Base-by-base conservation (phyloP, 2,329 filamentous ascomycete genomes). In the Nothophaeocryptopus gaeumannii region DNA sequence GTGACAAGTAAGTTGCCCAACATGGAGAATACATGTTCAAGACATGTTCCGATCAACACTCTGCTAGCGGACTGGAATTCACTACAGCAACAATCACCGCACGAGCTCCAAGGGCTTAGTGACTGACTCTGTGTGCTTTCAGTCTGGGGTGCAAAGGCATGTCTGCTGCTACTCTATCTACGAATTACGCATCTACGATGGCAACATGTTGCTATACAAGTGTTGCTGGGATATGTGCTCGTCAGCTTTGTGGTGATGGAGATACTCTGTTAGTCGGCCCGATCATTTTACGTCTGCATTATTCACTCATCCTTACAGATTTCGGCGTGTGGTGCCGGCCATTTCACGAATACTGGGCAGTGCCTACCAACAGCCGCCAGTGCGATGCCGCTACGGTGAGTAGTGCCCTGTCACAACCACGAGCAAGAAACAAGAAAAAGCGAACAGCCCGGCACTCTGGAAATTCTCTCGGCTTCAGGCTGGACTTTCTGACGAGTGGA, bases 301-400 rank as follows among this genome's bases (percentile, higher is more conserved):
- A 26, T 26, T 26, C 20, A 26, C 20, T 26, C 20, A 26, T 26
- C 20, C 4, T 4, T 7, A 3, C 20, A 26, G 20, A 72, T 47
- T 65, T 71, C 32, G 68, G 57, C 5, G 67, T 70, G 2, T 72
- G 70, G 70, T 72, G 70, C 45, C 55, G 64, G 8, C 70, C 70
- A 1, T 71, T 72, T 40, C 42, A 47, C 36, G 56, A 69, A 30
- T 71, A 71, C 48, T 72, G 69, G 69, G 62, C 59, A 3, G 61
- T 65, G 1, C 62, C 62, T 1, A 61, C 56, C 15, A 41, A 53
- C 4, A 65, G 61, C 40, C 45, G 54, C 5, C 74, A 77, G 63
- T 77, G 74, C 56, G 58, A 64, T 36, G 64, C 67, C 7, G 67
- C 67, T 10, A 68, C 62, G 5, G 20, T 26, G 20, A 26, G 20